Conservation (phyloP, 805 yeast species). For the Candida argentea region DNA sequence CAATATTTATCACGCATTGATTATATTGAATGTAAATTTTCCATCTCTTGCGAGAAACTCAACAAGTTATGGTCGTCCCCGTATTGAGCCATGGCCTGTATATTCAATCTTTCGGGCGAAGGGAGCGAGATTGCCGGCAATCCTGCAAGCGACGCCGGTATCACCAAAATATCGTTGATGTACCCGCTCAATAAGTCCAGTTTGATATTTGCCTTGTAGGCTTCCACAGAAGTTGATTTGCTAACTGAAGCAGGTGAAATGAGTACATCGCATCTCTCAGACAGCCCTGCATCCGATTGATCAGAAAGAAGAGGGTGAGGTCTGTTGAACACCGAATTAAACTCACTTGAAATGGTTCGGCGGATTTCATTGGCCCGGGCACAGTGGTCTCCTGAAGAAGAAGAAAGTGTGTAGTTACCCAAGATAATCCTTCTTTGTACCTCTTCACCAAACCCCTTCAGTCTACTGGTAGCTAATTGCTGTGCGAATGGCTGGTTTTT, state of each 20-base stretch:
- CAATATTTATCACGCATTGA: background rate
- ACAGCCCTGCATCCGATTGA: slow-evolving; percentile 5
- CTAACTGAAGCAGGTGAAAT: slow-evolving; percentile 64
- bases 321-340: slow-evolving; percentile 48
- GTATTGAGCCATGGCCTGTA: slow-evolving; percentile 78
- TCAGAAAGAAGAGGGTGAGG: slow-evolving; percentile 26
- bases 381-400: slow-evolving; percentile 68
- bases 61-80: slow-evolving; percentile 70
- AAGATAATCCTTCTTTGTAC: slow-evolving; percentile 74
- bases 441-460: slow-evolving; percentile 64
- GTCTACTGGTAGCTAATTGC: slow-evolving; percentile 39
- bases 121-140: slow-evolving; percentile 82
- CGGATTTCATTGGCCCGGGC: slow-evolving; percentile 66
- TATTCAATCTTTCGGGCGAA: slow-evolving; percentile 35
- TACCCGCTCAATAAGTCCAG: slow-evolving; percentile 50
- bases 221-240: slow-evolving; percentile 42
- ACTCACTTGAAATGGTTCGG: slow-evolving; percentile 47
- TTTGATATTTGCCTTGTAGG: slow-evolving; percentile 24
- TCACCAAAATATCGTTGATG: slow-evolving; percentile 74
- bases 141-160: slow-evolving; percentile 89
- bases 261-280: slow-evolving; percentile 48
- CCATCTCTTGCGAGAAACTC: slow-evolving; percentile 1
- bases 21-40: background rate
- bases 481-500: slow-evolving; percentile 4
- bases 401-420: slow-evolving; percentile 79